Evolutionary conservation across 2,329 filamentous ascomycete genomes (phyloP).

Genomic region (Incumbomyces delicatus): DNA sequence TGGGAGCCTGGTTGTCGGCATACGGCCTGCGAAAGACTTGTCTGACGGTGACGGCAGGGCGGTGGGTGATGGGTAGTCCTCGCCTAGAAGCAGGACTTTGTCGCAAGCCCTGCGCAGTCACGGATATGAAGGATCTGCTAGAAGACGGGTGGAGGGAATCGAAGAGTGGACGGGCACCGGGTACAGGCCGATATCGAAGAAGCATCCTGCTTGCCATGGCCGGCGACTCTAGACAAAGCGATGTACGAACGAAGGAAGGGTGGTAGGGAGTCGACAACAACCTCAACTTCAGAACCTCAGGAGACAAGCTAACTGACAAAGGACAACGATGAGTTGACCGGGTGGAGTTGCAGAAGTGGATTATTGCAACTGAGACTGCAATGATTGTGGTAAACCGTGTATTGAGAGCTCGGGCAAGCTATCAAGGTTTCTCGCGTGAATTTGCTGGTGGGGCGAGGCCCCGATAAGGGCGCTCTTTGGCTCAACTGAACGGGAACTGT

Average conservation of each 20-base stretch:
- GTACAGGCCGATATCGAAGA: constrained; percentile 13
- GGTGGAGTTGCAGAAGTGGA: no score
- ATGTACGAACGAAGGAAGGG: not conserved
- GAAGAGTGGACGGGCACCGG: constrained; percentile 8
- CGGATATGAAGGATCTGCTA: constrained; percentile 12
- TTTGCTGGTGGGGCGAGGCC: no score
- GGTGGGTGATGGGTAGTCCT: constrained; percentile 8
- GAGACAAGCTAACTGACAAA: not conserved
- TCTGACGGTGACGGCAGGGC: constrained; percentile 25
- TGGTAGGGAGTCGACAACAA: not conserved
- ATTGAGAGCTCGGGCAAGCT: no score
- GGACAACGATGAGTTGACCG: no score
- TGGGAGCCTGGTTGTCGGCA: constrained; percentile 39
- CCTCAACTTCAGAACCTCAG: not conserved
- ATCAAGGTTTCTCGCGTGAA: no score
- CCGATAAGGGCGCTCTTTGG: no score
- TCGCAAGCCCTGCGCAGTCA: constrained; percentile 5
- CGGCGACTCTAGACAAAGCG: constrained; percentile 3
- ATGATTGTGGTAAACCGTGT: no score
- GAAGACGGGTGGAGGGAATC: constrained; percentile 10
- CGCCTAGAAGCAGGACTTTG: constrained; percentile 7
- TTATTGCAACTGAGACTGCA: no score
- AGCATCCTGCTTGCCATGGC: constrained; percentile 18
- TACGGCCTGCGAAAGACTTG: constrained; percentile 38
- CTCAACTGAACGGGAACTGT: no score